Evolutionary conservation across 352 stramenopile genomes (phyloP).

Genomic region (Phytopythium ostracodes): DNA sequence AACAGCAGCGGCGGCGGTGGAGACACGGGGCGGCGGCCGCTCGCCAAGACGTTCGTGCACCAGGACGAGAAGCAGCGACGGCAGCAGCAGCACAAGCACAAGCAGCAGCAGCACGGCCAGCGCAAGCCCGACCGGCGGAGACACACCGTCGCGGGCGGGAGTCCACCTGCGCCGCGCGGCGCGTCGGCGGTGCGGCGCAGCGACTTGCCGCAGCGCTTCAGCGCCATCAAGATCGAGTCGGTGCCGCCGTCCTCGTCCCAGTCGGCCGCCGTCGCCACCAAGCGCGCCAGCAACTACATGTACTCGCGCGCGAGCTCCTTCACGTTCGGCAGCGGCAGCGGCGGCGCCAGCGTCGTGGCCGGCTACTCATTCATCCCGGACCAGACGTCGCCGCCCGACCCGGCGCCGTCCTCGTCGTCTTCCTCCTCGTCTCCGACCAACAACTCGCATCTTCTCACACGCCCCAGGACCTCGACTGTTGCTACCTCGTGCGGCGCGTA

Average conservation of each 20-base stretch:
- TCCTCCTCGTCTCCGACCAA: neutral
- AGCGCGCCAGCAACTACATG: constrained; percentile 26
- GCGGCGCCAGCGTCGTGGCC: neutral
- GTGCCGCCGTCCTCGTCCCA: constrained; percentile 5
- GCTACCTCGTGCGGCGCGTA: constrained; percentile 2
- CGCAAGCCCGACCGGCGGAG: neutral
- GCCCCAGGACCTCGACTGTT: neutral
- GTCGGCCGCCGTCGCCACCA: neutral
- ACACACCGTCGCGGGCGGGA: neutral
- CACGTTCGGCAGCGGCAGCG: neutral
- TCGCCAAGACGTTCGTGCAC: neutral
- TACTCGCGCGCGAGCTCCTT: constrained; percentile 26
- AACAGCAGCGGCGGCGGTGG: no score
- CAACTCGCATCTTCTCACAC: neutral
- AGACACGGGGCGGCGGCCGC: neutral
- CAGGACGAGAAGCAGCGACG: neutral
- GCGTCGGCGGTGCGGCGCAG: neutral
- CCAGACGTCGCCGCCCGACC: neutral
- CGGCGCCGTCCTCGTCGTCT: neutral
- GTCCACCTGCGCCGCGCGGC: neutral
- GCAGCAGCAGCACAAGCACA: neutral
- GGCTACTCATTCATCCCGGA: constrained; percentile 7
- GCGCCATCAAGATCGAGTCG: constrained; percentile 27
- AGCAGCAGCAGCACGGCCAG: neutral
- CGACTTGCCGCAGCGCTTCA: constrained; percentile 13